phyloP scores from a whole-genome alignment of 179 eudicot genomes.

The Vitellaria paradoxa region DNA sequence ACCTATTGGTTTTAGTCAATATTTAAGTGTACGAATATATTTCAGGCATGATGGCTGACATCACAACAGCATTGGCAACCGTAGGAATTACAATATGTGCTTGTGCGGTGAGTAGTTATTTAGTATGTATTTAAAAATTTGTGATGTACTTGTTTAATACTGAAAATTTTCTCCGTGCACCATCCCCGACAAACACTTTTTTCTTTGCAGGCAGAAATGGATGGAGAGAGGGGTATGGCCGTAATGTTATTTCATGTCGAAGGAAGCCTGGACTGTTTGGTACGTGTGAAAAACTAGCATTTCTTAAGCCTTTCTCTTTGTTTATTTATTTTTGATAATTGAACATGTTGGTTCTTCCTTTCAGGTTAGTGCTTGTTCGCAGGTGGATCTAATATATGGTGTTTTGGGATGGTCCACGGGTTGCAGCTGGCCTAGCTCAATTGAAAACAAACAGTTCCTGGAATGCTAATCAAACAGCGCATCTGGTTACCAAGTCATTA shows the following conservation, averaged over 20 bases:
- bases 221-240: constrained; percentile 66
- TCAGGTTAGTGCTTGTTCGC: constrained; percentile 72
- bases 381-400: constrained; percentile 65
- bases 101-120: constrained; percentile 69
- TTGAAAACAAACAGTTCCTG: constrained; percentile 32
- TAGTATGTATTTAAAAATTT: background rate
- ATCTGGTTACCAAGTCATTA: background rate
- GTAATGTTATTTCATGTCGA: constrained; percentile 88
- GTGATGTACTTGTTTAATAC: background rate
- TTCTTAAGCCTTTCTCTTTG: background rate
- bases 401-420: constrained; percentile 94
- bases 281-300: constrained; percentile 22
- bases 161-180: background rate
- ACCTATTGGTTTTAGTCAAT: background rate
- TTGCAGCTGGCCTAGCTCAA: constrained; percentile 74
- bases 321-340: background rate
- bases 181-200: background rate
- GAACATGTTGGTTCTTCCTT: constrained; percentile 4
- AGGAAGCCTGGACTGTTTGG: constrained; percentile 72
- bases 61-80: constrained; percentile 61
- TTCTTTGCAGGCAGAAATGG: constrained; percentile 70
- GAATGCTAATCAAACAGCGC: constrained; percentile 30
- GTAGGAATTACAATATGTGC: constrained; percentile 71
- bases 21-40: background rate
- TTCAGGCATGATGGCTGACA: constrained; percentile 81